Evolutionary conservation across 257 asterid species (phyloP), one percentile per base, ranked within the genome.

Genomic region (Orobanche coerulescens): DNA sequence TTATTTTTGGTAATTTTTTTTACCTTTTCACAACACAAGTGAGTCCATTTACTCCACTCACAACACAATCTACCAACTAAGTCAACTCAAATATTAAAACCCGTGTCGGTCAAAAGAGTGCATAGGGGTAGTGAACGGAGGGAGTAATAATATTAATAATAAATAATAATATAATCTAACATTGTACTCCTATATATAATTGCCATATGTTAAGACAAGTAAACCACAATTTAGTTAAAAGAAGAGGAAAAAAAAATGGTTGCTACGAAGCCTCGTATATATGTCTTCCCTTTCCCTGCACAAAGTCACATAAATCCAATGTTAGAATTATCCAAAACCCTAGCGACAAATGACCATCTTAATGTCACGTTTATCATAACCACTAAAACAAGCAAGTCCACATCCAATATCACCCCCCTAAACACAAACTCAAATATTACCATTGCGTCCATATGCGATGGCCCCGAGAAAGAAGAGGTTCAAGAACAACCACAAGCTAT

Each of bases 271-370:
- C 42, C 64, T 44, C 78, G 78, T 62, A 49, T 80, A 24, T 65
- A 69, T 16, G 85, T 76, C 11, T 33, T 83, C 42, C 85, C 91
- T 19, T 68, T 52, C 11, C 82, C 85, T 1, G 62, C 48, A 15
- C 87, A 83, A 61, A 82, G 90, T 13, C 90, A 83, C 75, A 53
- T 76, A 58, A 83, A 76, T 20, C 90, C 84, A 0, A 70, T 74
- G 76, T 28, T 82, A 7, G 76, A 78, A 31, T 71, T 83, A 60
- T 76, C 82, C 71, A 80, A 80, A 36, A 60, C 71, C 52, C 63
- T 83, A 30, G 73, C 74, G 56, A 65, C 81, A 15, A 71, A 60
- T 36, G 70, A 68, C n/a, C 9, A 59, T 6, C 61, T 80, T 0
- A 72, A 37, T 11, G 42, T 74, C 39, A 80, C 87, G 2, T 36